Evolutionary conservation across 2,329 filamentous ascomycete genomes (phyloP), one percentile per base, ranked within the genome.

Genomic region (Penicillium sp.): DNA sequence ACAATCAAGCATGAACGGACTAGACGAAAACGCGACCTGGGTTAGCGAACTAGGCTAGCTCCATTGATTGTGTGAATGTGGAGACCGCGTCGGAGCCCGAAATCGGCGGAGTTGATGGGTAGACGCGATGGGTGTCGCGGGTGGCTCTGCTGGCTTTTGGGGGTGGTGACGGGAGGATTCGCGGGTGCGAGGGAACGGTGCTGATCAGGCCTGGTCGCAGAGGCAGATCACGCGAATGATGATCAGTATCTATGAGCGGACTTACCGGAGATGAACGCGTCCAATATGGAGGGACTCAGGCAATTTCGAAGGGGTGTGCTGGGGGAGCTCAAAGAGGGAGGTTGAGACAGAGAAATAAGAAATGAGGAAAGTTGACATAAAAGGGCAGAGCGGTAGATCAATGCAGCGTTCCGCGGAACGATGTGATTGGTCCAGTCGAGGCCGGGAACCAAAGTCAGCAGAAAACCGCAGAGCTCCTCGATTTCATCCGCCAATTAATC

Each of bases 301-400:
- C 46, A 39, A 45, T 48, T 52, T 27, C 31, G 31, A 34, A 34
- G 31, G 24, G 24, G 24, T 27, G 31, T 36, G 14, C 13, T 36
- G 34, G 34, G 34, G 34, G 13, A 7, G 16, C 8, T n/a, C 10
- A 18, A 40, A 40, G 9, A 9, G 18, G 16, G 6, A 16, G 18
- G 10, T 10, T n/a, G 6, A 45, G 27, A 34, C 24, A 32, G 32
- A n/a, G 40, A 48, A 13, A 49, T 44, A 45, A 40, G 48, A 36
- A 54, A 53, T 53, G 24, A 34, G 52, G 50, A 62, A 59, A 55
- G 57, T 36, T 36, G 53, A 46, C 52, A 62, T 64, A 71, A 67
- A 69, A 67, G 67, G 65, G 67, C 48, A 67, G 70, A 69, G 71
- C 67, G 67, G 70, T 68, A 72, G 67, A 72, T 70, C 62, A 59